Evolutionary conservation across 1,284 basidiomycete species (phyloP).

Genomic region (Fomitopsis schrenkii): DNA sequence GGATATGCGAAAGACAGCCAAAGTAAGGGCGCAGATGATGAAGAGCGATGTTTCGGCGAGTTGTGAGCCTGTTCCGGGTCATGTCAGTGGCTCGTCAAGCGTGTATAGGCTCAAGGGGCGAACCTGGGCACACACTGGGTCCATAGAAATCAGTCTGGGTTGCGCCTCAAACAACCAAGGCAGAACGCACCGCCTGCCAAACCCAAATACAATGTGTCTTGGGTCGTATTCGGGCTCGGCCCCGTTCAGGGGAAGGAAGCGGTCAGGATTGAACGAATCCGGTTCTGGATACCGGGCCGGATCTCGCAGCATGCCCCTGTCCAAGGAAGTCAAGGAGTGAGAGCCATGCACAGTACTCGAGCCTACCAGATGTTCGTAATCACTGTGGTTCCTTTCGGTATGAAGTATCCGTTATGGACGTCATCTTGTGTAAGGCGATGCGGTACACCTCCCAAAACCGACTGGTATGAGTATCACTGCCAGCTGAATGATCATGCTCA

Average conservation of each 20-base stretch:
- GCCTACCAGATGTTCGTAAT: slow-evolving; percentile 22
- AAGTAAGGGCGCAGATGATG: slow-evolving; percentile 23
- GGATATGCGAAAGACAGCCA: slow-evolving; percentile 28
- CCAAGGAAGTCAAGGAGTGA: not conserved
- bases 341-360: not conserved
- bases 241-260: slow-evolving; percentile 17
- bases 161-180: not conserved
- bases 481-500: not conserved
- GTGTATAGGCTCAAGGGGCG: not conserved
- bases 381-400: slow-evolving; percentile 26
- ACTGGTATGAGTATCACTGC: not conserved
- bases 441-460: slow-evolving; percentile 15
- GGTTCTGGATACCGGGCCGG: slow-evolving; percentile 24
- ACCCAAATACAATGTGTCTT: slow-evolving; percentile 22
- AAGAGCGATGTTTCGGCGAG: slow-evolving; percentile 30
- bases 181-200: slow-evolving; percentile 21
- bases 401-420: slow-evolving; percentile 22
- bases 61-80: slow-evolving; percentile 13
- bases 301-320: slow-evolving; percentile 28
- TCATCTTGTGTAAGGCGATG: slow-evolving; percentile 26
- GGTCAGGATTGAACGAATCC: slow-evolving; percentile 25
- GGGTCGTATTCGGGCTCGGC: slow-evolving; percentile 19
- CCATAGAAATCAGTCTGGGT: not conserved
- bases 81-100: not conserved
- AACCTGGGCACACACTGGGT: slow-evolving; percentile 18